Conservation (phyloP, 495 filamentous ascomycete genomes). For the Beverwykella pulmonaria region DNA sequence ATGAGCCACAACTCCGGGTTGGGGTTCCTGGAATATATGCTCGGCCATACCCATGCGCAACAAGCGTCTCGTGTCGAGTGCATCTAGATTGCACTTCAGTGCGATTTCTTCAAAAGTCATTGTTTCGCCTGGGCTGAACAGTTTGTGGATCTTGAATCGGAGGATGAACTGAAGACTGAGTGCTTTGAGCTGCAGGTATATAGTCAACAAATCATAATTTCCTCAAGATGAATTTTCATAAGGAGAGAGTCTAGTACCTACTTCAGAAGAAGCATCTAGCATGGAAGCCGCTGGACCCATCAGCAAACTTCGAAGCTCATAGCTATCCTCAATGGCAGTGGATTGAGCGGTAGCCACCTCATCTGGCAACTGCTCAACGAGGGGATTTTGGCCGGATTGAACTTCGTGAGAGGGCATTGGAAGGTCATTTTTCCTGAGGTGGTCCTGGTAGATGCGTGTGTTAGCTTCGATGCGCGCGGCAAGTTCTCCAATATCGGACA, state of each 20-base stretch:
- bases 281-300: background rate
- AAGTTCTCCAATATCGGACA: background rate
- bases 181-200: background rate
- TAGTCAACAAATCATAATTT: background rate
- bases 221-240: background rate
- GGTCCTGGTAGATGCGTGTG: background rate
- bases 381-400: background rate
- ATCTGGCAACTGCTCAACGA: background rate
- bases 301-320: background rate
- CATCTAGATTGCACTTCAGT: background rate
- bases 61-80: conserved; percentile 16
- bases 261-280: background rate
- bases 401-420: background rate
- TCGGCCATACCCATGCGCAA: conserved; percentile 37
- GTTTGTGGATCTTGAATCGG: background rate
- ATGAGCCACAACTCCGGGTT: conserved; percentile 13
- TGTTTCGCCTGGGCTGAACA: background rate
- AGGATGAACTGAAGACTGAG: background rate
- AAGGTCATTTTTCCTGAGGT: background rate
- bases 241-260: background rate
- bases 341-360: background rate
- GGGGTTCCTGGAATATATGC: conserved; percentile 41
- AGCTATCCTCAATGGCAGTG: background rate
- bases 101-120: background rate
- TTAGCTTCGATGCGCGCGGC: background rate